These are phyloP conservation scores for Euphorbia lathyris DNA, from an alignment of 345 rosid species.

Conservation along the genomic window DNA sequence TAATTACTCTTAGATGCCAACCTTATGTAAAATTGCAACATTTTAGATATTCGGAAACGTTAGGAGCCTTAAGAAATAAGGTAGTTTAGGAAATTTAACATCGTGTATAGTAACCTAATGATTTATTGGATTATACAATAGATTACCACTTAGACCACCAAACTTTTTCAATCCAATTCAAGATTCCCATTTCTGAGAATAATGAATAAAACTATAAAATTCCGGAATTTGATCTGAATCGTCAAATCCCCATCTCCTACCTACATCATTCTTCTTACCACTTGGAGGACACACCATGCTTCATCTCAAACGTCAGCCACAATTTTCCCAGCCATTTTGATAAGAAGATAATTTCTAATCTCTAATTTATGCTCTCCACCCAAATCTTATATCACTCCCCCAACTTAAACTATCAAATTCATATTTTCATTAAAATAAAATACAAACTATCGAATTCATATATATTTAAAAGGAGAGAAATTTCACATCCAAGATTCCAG, in stretches of 20 bases:
- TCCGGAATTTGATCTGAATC: background rate
- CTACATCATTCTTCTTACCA: background rate
- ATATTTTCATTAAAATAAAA: background rate
- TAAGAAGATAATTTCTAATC: background rate
- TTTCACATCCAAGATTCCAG: background rate
- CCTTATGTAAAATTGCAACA: too few species aligned
- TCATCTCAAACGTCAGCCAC: too few species aligned
- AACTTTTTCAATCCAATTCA: background rate
- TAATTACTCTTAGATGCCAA: too few species aligned
- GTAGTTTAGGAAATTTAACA: too few species aligned
- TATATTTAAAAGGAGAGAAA: background rate
- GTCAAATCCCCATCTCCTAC: background rate
- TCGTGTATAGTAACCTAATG: background rate
- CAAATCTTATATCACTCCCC: conserved; percentile 11
- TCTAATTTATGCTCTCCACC: conserved; percentile 23
- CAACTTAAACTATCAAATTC: background rate
- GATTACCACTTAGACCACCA: background rate
- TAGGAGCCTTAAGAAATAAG: too few species aligned
- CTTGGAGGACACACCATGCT: background rate
- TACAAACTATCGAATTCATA: too few species aligned
- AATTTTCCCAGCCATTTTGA: background rate
- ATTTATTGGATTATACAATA: background rate
- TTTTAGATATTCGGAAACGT: too few species aligned
- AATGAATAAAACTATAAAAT: background rate
- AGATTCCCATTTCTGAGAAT: conserved; percentile 6